Conservation (phyloP, 2,329 filamentous ascomycete genomes). For the Trichophyton benhamiae region DNA sequence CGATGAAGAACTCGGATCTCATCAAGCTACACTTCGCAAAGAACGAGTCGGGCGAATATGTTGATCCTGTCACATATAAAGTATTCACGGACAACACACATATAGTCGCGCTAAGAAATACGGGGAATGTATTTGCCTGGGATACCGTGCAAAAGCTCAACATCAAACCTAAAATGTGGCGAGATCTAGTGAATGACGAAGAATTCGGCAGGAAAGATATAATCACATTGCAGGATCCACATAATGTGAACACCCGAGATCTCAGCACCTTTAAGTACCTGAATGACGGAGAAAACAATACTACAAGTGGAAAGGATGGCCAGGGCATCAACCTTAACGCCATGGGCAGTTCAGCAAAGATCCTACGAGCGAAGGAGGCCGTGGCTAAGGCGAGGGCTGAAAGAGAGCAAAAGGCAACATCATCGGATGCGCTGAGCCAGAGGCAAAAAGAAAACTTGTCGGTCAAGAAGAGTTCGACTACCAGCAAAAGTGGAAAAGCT, state of each 20-base stretch:
- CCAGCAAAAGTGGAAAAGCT: conserved; percentile 20
- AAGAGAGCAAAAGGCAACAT: conserved; percentile 42
- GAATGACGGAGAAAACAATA: conserved; percentile 57
- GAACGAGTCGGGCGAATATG: conserved; percentile 81
- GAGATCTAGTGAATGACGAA: conserved; percentile 73
- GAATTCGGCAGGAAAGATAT: conserved; percentile 85
- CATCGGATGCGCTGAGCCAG: neutral
- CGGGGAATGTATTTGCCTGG: conserved; percentile 92
- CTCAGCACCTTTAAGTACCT: conserved; percentile 81
- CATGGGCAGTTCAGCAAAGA: conserved; percentile 67
- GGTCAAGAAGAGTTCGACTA: neutral
- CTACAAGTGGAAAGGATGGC: conserved; percentile 39
- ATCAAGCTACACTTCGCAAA: conserved; percentile 85
- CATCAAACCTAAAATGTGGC: conserved; percentile 94
- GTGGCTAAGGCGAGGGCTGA: conserved; percentile 80
- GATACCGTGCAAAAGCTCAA: conserved; percentile 93
- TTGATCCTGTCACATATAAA: conserved; percentile 95
- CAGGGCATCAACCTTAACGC: conserved; percentile 67
- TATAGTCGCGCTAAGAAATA: conserved; percentile 73
- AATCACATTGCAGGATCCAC: conserved; percentile 90
- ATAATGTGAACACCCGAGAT: conserved; percentile 72
- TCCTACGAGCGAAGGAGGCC: conserved; percentile 79
- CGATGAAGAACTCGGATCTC: conserved; percentile 67
- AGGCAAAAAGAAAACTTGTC: neutral
- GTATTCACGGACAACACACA: conserved; percentile 97